A percentile compares a stretch with the other conserved stretches of the same genome.
These are phyloP conservation scores for Colletotrichum sojae DNA, from an alignment of 2,329 filamentous ascomycete species.

Conservation along the genomic window DNA sequence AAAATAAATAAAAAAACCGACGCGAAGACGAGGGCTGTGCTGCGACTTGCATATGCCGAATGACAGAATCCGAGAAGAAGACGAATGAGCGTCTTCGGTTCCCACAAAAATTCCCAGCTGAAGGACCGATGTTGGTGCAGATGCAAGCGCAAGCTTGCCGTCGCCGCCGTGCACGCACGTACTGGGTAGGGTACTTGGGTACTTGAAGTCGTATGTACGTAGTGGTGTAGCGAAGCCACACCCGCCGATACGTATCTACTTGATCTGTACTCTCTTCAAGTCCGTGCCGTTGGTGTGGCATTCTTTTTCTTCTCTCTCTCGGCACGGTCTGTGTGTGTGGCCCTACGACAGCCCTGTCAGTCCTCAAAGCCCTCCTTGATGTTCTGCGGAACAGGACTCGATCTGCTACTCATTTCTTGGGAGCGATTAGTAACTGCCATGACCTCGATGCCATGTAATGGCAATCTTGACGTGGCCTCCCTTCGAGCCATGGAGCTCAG, in stretches of 20 bases:
- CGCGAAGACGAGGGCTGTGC: slow-evolving; percentile 50
- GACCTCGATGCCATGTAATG: neutral
- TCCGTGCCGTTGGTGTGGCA: slow-evolving; percentile 17
- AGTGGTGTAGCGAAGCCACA: neutral
- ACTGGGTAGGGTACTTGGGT: no score
- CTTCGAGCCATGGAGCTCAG: slow-evolving; percentile 1
- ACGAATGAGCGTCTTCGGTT: slow-evolving; percentile 46
- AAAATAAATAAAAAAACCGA: slow-evolving; percentile 16
- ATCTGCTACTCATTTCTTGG: neutral
- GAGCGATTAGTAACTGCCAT: neutral
- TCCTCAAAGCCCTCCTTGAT: neutral
- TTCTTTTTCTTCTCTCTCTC: neutral
- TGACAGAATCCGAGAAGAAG: slow-evolving; percentile 48
- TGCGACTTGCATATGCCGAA: slow-evolving; percentile 52
- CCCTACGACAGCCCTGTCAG: slow-evolving; percentile 15
- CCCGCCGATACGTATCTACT: slow-evolving; percentile 15
- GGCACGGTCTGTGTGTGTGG: slow-evolving; percentile 12
- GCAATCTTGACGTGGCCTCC: slow-evolving; percentile 12
- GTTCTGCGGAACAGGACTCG: neutral
- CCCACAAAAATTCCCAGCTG: slow-evolving; percentile 41
- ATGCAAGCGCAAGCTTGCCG: slow-evolving; percentile 19
- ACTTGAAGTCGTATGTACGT: no score
- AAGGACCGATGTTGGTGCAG: slow-evolving; percentile 10
- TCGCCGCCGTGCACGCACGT: slow-evolving; percentile 6
- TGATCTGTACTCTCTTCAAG: slow-evolving; percentile 17